phyloP scores from a whole-genome alignment of 192 early-diverging fungal species.

The Rhizoclosmatium sp. region DNA sequence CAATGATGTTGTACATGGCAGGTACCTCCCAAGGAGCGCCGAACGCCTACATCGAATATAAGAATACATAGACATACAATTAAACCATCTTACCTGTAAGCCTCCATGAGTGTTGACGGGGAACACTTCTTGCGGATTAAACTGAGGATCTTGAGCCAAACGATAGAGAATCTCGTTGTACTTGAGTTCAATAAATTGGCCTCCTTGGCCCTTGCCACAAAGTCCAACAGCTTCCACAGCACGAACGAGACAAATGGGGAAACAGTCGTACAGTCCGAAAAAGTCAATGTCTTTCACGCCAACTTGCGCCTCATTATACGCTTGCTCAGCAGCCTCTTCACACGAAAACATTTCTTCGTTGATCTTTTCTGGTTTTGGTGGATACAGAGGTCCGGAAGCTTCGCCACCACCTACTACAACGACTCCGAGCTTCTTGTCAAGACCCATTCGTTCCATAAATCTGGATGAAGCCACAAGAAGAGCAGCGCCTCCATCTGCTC shows the following conservation, averaged over 20 bases:
- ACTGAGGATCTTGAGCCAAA: slow-evolving; percentile 33
- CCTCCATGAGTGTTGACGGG: slow-evolving; percentile 60
- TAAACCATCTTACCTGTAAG: slow-evolving; percentile 17
- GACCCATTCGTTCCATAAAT: slow-evolving; percentile 45
- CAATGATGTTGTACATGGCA: slow-evolving; percentile 60
- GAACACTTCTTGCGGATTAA: slow-evolving; percentile 54
- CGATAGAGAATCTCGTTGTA: slow-evolving; percentile 49
- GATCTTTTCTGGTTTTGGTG: slow-evolving; percentile 42
- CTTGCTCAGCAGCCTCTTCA: slow-evolving; percentile 51
- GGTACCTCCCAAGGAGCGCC: slow-evolving; percentile 62
- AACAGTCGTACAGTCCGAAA: slow-evolving; percentile 60
- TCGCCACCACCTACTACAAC: slow-evolving; percentile 54
- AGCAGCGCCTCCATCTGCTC: slow-evolving; percentile 52
- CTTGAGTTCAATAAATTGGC: slow-evolving; percentile 45
- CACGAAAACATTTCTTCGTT: slow-evolving; percentile 51
- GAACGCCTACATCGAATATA: slow-evolving; percentile 40
- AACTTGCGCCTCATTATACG: slow-evolving; percentile 58
- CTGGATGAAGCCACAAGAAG: slow-evolving; percentile 45
- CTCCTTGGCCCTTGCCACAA: slow-evolving; percentile 52
- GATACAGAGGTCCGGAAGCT: slow-evolving; percentile 53
- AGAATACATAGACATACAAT: neutral
- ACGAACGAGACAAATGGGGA: slow-evolving; percentile 56
- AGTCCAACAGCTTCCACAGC: slow-evolving; percentile 58
- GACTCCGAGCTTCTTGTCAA: slow-evolving; percentile 38
- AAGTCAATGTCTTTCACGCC: slow-evolving; percentile 54